Base-by-base conservation (phyloP, 2,329 filamentous ascomycete species). In the Lojkania enalia region DNA sequence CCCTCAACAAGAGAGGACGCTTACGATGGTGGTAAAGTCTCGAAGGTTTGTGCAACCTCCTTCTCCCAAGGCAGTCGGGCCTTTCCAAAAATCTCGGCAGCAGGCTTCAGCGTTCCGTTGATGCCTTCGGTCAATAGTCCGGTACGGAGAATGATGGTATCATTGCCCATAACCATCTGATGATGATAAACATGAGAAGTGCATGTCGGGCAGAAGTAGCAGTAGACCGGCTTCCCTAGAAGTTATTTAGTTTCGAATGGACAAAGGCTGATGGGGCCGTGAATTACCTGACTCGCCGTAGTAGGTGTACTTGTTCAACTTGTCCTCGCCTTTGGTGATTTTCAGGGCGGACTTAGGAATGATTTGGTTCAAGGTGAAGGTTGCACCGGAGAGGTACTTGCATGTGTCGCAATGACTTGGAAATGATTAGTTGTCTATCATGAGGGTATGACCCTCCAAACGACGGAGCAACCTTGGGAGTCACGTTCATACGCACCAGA, bases 181-280 rank as follows among this genome's bases (percentile, higher is more conserved):
- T 80, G 76, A 64, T 82, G 79, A 63, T 81, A 81, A 20, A 77
- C 70, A 58, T 80, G 78, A 3, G 71, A 59, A 5, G 76, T 80
- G 74, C 79, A 82, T 56, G 77, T 79, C 35, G 74, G 71, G 71
- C 79, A 82, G 68, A 76, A 81, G 70, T 75, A 81, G 72, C 79
- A 82, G 64, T 80, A 67, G 21, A 81, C 77, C 5, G 69, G 60
- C 39, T 81, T 80, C 54, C 77, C 77, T 75, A 32, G 16, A 5
- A 12, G 19, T 21, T 20, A n/a, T 19, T 42, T 37, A 35, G 33
- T 55, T 30, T 48, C 33, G 20, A n/a, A n/a, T n/a, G n/a, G n/a
- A n/a, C n/a, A n/a, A n/a, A n/a, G n/a, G n/a, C n/a, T n/a, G n/a
- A n/a, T n/a, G n/a, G n/a, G n/a, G 30, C 4, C 23, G 25, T n/a